Evolutionary conservation across 2,329 filamentous ascomycete species (phyloP), one percentile per base, ranked within the genome.

Genomic region (Claviceps sp.): DNA sequence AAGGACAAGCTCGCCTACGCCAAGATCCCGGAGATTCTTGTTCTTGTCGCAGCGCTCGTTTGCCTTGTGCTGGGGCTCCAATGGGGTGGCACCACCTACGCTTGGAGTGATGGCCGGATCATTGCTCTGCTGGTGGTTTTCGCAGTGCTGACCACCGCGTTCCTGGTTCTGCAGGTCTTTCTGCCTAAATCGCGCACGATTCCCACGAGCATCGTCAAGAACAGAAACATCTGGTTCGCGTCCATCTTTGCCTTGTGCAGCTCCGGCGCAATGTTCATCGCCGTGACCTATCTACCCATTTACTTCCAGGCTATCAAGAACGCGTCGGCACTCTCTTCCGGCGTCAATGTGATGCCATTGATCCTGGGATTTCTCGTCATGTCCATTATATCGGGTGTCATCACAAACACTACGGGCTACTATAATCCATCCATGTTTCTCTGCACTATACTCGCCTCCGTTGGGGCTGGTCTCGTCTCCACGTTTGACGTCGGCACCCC

Each of bases 61-160:
- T 76, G 72, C 56, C 64, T 76, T 14, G 57, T 76, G 0, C 63
- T 78, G 0, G 73, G 73, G n/a, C 62, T 78, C 3, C 72, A 76
- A 52, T 77, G 71, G 71, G 70, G 70, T 37, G 71, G 70, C 10
- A 59, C 60, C 30, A 62, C 62, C 46, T 67, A 70, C 38, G 51
- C 56, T 1, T 65, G 63, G 63, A 52, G 50, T 42, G 52, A 56
- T 50, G 57, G 53, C 17, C 55, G 40, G 19, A 59, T 64, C 16
- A 60, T 59, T 0, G 60, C 57, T 24, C 58, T 69, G 1, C 61
- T 69, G 14, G 60, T 68, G 53, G 52, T 66, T 0, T 62, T 65
- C 4, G 60, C 51, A 1, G 53, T 70, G 11, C 56, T 70, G 3
- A 58, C 69, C 14, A n/a, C 61, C 10, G 19, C 59, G 2, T 74